A percentile compares a stretch with the other conserved stretches of the same genome.
Evolutionary conservation across 108 stramenopile species (phyloP).

Genomic region (Skeletonema costatum): DNA sequence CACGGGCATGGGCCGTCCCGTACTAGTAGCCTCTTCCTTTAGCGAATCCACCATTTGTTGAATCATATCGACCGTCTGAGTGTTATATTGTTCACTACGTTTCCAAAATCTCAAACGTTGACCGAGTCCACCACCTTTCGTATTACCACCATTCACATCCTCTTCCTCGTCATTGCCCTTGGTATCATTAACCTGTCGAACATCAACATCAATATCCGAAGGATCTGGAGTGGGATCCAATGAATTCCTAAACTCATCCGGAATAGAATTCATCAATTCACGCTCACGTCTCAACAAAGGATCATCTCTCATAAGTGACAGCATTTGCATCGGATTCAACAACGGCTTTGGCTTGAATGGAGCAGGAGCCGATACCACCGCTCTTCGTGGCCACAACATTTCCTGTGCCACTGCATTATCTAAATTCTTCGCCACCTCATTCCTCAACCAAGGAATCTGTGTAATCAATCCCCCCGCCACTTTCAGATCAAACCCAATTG

Average conservation of each 20-base stretch:
- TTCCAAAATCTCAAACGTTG: constrained; percentile 23
- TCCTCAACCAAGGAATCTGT: constrained; percentile 55
- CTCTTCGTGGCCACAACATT: constrained; percentile 56
- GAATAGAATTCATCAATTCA: constrained; percentile 41
- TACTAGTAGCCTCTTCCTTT: constrained; percentile 10
- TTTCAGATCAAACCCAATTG: constrained; percentile 56
- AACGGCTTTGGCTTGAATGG: constrained; percentile 36
- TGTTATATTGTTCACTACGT: not conserved
- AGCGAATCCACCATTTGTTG: constrained; percentile 33
- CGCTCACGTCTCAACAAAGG: constrained; percentile 33
- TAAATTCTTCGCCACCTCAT: constrained; percentile 44
- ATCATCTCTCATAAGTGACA: constrained; percentile 43
- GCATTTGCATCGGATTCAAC: constrained; percentile 44
- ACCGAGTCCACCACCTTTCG: not conserved
- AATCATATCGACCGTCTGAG: constrained; percentile 4
- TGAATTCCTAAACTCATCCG: constrained; percentile 38
- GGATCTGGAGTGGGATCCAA: constrained; percentile 14
- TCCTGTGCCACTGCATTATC: constrained; percentile 48
- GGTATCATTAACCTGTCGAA: constrained; percentile 25
- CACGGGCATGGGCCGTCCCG: constrained; percentile 11
- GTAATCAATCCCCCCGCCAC: constrained; percentile 56
- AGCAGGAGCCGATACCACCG: constrained; percentile 51
- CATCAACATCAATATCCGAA: constrained; percentile 18
- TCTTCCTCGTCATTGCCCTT: constrained; percentile 5
- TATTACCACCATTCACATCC: not conserved